Base-by-base conservation (phyloP, 257 asterid genomes). In the Gynochthodes officinalis region DNA sequence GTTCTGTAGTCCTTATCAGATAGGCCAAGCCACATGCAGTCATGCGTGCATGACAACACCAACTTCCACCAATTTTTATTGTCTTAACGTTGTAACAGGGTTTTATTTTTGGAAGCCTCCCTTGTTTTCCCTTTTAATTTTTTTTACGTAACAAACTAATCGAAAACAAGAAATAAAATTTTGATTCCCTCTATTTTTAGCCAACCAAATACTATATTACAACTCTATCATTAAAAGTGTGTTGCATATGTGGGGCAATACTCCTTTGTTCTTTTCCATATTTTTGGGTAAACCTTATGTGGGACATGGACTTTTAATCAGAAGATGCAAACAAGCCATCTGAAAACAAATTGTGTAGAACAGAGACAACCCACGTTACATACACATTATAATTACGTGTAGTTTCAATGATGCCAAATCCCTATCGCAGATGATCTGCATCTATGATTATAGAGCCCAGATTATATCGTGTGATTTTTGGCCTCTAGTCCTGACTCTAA, bases 1-100 rank as follows among this genome's bases (percentile, higher is more conserved):
- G 35, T 69, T 61, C 50, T 39, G 42, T 12, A 5, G 79, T 69
- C 75, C 60, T 42, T 42, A 42, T 42, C 32, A 28, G n/a, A 39
- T 43, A 28, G 68, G 67, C 59, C 6, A 42, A 42, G 58, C 32
- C 75, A 59, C 58, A 12, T 42, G 58, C 50, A 46, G 14, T 6
- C 15, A 46, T 7, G 50, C n/a, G n/a, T 19, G 1, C 50, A 37
- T 3, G 25, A n/a, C 50, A n/a, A 3, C 33, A 11, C 39, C 64
- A 11, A 21, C 16, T 15, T 67, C 60, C 60, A 30, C 72, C 46
- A 30, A 28, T 30, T 48, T 21, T 14, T 27, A 27, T 42, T 33
- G 68, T 63, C 32, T 39, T 67, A 44, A n/a, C 59, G 4, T 55
- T 11, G 16, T 55, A n/a, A n/a, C n/a, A n/a, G n/a, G n/a, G n/a